Percentiles rank a stretch among this genome's conserved stretches.
Conservation (phyloP, 2,329 filamentous ascomycete species). For the Xenoacremonium recifei region DNA sequence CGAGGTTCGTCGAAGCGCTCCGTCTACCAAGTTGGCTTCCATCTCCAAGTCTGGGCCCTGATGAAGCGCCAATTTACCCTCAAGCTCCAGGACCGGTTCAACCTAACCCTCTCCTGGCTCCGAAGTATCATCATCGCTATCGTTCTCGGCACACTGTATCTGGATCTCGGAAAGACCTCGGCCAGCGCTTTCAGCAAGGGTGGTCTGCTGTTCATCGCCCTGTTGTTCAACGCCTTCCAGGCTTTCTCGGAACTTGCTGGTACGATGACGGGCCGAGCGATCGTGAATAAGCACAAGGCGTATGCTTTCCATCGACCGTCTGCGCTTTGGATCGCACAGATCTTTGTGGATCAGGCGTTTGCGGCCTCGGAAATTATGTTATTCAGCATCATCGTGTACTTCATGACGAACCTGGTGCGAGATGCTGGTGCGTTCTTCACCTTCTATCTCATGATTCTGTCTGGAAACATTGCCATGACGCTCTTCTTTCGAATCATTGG, state of each 20-base stretch:
- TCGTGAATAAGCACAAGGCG: constrained; percentile 81
- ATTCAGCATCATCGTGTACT: constrained; percentile 76
- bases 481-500: constrained; percentile 75
- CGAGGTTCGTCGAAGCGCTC: constrained; percentile 71
- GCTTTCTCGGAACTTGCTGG: constrained; percentile 75
- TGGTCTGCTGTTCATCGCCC: constrained; percentile 75
- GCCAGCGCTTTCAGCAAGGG: constrained; percentile 78
- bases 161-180: constrained; percentile 63
- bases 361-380: constrained; percentile 67
- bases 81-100: constrained; percentile 82
- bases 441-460: constrained; percentile 69
- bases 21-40: constrained; percentile 81
- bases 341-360: constrained; percentile 75
- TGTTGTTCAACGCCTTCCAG: constrained; percentile 86
- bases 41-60: constrained; percentile 77
- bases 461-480: constrained; percentile 70
- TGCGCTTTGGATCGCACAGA: constrained; percentile 80
- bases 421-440: constrained; percentile 76
- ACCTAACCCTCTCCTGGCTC: constrained; percentile 70
- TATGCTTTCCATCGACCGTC: constrained; percentile 83
- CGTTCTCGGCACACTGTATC: constrained; percentile 76
- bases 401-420: constrained; percentile 69
- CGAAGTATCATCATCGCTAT: constrained; percentile 70
- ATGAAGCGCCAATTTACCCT: constrained; percentile 83
- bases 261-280: constrained; percentile 72